These are phyloP conservation scores for Debaryomyces coudertii DNA, from an alignment of 1,139 yeast species.

Conservation along the genomic window DNA sequence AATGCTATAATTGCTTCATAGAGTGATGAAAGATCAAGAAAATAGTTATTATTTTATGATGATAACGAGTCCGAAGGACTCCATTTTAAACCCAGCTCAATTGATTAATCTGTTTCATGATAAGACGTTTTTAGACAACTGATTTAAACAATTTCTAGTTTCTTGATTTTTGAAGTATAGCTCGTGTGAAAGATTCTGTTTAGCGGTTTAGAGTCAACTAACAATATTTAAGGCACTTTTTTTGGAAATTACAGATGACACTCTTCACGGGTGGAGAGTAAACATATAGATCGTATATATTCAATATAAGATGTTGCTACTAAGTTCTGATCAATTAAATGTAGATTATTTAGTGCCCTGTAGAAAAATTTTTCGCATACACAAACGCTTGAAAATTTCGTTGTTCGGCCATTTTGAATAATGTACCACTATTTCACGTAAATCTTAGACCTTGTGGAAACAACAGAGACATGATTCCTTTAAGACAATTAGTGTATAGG, in stretches of 20 bases:
- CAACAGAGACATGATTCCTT: constrained; percentile 22
- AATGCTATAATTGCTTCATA: not conserved
- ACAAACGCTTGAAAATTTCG: constrained; percentile 4
- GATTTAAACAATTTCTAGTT: constrained; percentile 22
- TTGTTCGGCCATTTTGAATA: not conserved
- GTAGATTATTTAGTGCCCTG: constrained; percentile 2
- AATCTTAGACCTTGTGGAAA: not conserved
- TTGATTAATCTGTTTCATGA: constrained; percentile 55
- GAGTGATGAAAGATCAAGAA: not conserved
- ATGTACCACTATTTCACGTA: not conserved
- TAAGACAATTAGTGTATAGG: constrained; percentile 25
- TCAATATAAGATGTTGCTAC: not conserved
- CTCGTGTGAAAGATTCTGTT: not conserved
- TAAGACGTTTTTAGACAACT: constrained; percentile 44
- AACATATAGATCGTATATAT: not conserved
- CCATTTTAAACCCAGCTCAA: constrained; percentile 56
- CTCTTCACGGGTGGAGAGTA: not conserved
- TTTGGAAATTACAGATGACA: not conserved
- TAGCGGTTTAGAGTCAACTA: not conserved
- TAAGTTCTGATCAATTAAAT: not conserved
- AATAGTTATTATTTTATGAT: constrained; percentile 26
- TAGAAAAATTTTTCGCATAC: constrained; percentile 8
- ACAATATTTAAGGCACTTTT: not conserved
- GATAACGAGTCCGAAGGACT: constrained; percentile 51
- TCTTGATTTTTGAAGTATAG: not conserved